Conservation (phyloP, 139 green algal species). For the Deuterostichococcus epilithicus region DNA sequence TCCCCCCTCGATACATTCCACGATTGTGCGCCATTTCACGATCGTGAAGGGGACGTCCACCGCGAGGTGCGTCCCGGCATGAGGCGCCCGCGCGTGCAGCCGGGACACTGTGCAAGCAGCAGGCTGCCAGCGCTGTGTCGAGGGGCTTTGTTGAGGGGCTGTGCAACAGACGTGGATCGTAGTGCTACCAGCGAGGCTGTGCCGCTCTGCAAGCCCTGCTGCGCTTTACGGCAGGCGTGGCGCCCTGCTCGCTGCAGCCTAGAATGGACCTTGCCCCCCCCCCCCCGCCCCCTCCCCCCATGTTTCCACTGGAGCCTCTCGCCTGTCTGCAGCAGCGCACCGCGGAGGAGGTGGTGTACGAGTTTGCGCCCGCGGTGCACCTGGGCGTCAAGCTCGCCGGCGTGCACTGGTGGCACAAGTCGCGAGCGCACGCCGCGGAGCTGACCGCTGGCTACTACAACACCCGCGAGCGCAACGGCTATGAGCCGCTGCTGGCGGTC, state of each 20-base stretch:
- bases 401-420: conserved; percentile 99
- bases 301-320: conserved; percentile 15
- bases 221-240: too few relatives aligned
- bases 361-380: conserved; percentile 55
- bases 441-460: conserved; percentile 99
- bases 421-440: conserved; percentile 89
- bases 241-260: not conserved
- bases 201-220: too few relatives aligned
- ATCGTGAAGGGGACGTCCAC: too few relatives aligned
- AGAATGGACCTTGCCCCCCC: not conserved
- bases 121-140: too few relatives aligned
- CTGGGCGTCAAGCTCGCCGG: conserved; percentile 91
- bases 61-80: too few relatives aligned
- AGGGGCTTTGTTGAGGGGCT: too few relatives aligned
- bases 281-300: not conserved
- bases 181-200: too few relatives aligned
- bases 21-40: too few relatives aligned
- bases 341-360: conserved; percentile 57
- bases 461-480: conserved; percentile 85
- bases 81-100: too few relatives aligned
- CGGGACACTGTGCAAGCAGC: too few relatives aligned
- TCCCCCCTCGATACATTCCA: too few relatives aligned
- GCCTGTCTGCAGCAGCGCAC: conserved; percentile 22
- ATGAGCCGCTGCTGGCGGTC: conserved; percentile 63
- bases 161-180: too few relatives aligned